Base-by-base conservation (phyloP, 352 stramenopile genomes). In the Globisporangium rhizosaccharum region DNA sequence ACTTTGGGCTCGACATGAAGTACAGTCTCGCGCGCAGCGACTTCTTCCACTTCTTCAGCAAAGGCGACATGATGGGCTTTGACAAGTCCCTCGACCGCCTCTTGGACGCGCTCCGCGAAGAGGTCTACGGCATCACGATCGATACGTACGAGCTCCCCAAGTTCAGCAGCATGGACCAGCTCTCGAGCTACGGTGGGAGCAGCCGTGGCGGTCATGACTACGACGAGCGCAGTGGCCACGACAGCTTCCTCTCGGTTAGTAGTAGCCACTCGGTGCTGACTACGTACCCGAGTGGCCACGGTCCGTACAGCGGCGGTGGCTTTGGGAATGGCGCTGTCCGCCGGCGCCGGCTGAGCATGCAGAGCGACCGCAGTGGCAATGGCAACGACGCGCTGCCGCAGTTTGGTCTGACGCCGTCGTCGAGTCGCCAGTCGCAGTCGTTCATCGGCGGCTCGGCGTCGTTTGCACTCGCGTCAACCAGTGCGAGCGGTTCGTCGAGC, bases 31-130 rank as follows among this genome's bases (percentile, higher is more conserved):
- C 82, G 39, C 79, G 84, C 11, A 91, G 75, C 53, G 75, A 90
- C 15, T 90, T 94, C 57, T 88, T 76, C 62, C 80, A 92, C 56
- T 94, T 94, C 51, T 85, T 92, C 54, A 85, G 81, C 0, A 85
- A 81, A 39, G 78, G 78, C 33, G 79, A 90, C 57, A 88, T 92
- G 77, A 65, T 92, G 60, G 81, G 82, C 45, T 92, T 92, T 53
- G 70, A 74, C 20, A 75, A 79, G 50, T 85, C 75, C 2, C 57
- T 94, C 3, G 71, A 74, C 3, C 65, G 73, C 4, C 59, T 94
- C 11, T 54, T 94, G 1, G 60, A 72, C n/a, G 70, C 72, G 2
- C 37, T 94, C 48, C 75, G 77, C 8, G 72, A 88, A 65, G 72
- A 92, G 33, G 75, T 92, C 12, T 88, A 85, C 54, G 78, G 78